These are phyloP conservation scores for Annulohypoxylon bovei DNA, from an alignment of 495 filamentous ascomycete genomes.

Conservation along the genomic window DNA sequence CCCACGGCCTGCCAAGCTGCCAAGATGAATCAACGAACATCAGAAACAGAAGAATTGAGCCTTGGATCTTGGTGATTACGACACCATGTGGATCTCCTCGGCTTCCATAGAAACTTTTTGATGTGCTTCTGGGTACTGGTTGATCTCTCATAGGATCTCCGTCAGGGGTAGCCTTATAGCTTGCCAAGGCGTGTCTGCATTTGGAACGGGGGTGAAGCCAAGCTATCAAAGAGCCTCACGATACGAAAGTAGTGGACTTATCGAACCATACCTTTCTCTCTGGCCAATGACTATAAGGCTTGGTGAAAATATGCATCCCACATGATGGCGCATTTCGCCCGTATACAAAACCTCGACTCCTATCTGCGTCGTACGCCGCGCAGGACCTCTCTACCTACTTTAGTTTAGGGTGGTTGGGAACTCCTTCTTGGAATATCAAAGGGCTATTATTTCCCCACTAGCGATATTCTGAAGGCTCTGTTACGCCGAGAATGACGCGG, in stretches of 20 bases:
- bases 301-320: not conserved
- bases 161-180: slow-evolving; percentile 6
- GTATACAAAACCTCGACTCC: not conserved
- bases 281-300: slow-evolving; percentile 1
- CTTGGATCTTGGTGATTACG: slow-evolving; percentile 20
- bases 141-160: slow-evolving; percentile 32
- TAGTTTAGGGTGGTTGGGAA: not conserved
- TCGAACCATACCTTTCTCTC: slow-evolving; percentile 24
- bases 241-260: slow-evolving; percentile 19
- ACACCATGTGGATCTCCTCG: slow-evolving; percentile 27
- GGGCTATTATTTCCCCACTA: not conserved
- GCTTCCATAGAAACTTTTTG: slow-evolving; percentile 16
- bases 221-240: slow-evolving; percentile 33
- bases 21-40: slow-evolving; percentile 24
- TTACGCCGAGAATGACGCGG: slow-evolving; percentile 18
- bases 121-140: slow-evolving; percentile 34
- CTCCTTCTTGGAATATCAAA: not conserved
- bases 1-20: slow-evolving; percentile 29
- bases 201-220: slow-evolving; percentile 4
- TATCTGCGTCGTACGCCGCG: slow-evolving; percentile 12
- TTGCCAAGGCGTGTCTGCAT: not conserved
- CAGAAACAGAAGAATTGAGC: slow-evolving; percentile 3
- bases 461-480: not conserved
- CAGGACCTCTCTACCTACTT: slow-evolving; percentile 3
- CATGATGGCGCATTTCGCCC: slow-evolving; percentile 3